Evolutionary conservation across 495 filamentous ascomycete species (phyloP), one percentile per base, ranked within the genome.

Genomic region (Astrocystis sublimbata): DNA sequence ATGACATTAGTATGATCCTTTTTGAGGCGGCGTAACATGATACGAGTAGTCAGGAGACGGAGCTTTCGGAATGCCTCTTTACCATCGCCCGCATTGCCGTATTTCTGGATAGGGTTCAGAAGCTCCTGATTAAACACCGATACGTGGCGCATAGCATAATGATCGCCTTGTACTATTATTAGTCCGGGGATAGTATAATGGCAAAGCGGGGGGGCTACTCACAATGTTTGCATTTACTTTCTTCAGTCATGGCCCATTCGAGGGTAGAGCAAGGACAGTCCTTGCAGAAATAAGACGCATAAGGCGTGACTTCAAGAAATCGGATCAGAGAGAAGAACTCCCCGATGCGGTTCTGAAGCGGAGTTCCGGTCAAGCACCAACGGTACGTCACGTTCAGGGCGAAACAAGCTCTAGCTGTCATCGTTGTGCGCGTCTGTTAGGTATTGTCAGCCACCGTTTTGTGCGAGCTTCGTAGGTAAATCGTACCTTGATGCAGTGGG

Each of bases 81-180:
- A 4, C 93, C 85, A 0, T 63, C 56, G 4, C 81, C 83, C 0
- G 35, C 42, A 51, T 86, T 82, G 23, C 82, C 83, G 41, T 73
- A 77, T 53, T 76, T 80, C 65, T 80, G 81, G 47, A 86, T 92
- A 4, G 93, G 94, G 65, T 93, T 96, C 21, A 98, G 83, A 28
- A 97, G 83, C 67, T 97, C 92, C 67, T 96, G 90, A 71, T 98
- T 98, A 83, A 98, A 98, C 58, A 97, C 85, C 2, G 92, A 97
- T 6, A 97, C 86, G 64, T 98, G 94, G 61, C 87, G 85, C 78
- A 96, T 90, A 8, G 88, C 88, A 65, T 83, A 79, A 64, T 83
- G 82, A 0, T 73, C 64, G 46, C 72, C 72, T 74, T n/a, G 23
- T 33, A 17, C 15, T 35, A 1, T 0, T 33, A 59, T 68, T 59